Percentiles rank a stretch among this genome's conserved stretches.
Conservation (phyloP, 2,329 filamentous ascomycete genomes). For the Colletotrichum camelliae region DNA sequence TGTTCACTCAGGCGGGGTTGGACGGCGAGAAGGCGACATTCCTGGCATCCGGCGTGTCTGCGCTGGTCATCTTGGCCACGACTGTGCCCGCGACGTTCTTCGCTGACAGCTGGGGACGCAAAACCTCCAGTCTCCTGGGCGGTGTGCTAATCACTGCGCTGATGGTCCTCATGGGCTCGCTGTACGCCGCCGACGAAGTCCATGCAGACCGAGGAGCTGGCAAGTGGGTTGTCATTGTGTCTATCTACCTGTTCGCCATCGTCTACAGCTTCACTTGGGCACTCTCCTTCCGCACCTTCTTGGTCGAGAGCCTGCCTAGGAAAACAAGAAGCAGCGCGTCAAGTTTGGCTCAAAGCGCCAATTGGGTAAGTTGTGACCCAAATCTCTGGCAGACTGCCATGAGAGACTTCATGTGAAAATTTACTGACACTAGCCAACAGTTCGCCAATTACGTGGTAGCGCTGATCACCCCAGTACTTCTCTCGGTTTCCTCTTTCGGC, state of each 20-base stretch:
- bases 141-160: slow-evolving; percentile 54
- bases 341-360: slow-evolving; percentile 57
- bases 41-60: slow-evolving; percentile 64
- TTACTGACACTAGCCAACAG: slow-evolving; percentile 24
- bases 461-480: slow-evolving; percentile 45
- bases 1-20: slow-evolving; percentile 66
- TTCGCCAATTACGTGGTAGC: slow-evolving; percentile 51
- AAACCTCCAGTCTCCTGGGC: slow-evolving; percentile 56
- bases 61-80: slow-evolving; percentile 58
- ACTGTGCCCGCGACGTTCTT: slow-evolving; percentile 60
- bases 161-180: slow-evolving; percentile 58
- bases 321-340: slow-evolving; percentile 60
- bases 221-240: slow-evolving; percentile 56
- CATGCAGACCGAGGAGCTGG: slow-evolving; percentile 40
- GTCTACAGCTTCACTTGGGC: slow-evolving; percentile 56
- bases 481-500: slow-evolving; percentile 43
- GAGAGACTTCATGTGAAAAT: background rate
- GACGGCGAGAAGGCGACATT: slow-evolving; percentile 56
- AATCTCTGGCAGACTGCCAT: background rate
- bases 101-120: slow-evolving; percentile 62
- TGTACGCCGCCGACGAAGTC: slow-evolving; percentile 51
- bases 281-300: slow-evolving; percentile 54
- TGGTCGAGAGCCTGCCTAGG: slow-evolving; percentile 61
- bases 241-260: slow-evolving; percentile 54
- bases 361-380: slow-evolving; percentile 44